Base-by-base conservation (phyloP, 331 rosid species). In the Malus hybrid region DNA sequence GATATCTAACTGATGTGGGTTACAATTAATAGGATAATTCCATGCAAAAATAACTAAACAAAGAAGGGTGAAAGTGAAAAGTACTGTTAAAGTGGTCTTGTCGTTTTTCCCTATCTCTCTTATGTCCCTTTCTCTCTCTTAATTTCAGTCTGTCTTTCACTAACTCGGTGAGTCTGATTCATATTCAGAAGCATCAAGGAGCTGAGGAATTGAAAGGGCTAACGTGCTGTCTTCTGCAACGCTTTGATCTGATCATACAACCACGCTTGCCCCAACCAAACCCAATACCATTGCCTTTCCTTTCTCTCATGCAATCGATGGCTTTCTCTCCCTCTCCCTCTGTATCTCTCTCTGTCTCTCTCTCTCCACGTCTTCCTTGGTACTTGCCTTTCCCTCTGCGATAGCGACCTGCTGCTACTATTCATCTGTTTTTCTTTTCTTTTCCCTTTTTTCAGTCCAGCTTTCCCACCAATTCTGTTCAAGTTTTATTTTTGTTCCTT, bases 301-400 rank as follows among this genome's bases (percentile, higher is more conserved):
- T 82, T 84, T 81, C 79, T 73, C 52, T 81, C 83, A 75, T 84
- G 83, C 79, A 78, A 84, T 84, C 82, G 85, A 81, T 78, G 79
- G 61, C 11, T 30, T 15, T 46, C 66, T 32, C 42, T 19, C 28
- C 18, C 16, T 66, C 1, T 6, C 42, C 42, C 52, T 8, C 30
- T 24, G 24, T 24, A 24, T 10, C 13, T 3, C 46, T 10, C 79
- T 20, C 6, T 50, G 56, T 73, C 77, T 78, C 66, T 83, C 85
- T 80, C 65, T 80, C 29, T 3, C 81, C 84, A 77, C 79, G 82
- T 18, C 58, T 53, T 80, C 80, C 80, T 77, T 77, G 82, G 79
- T 71, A 71, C 81, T 80, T 70, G 82, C 61, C 71, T 74, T 39
- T 44, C 58, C 58, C 7, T 14, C 58, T 42, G 48, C 48, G 48